phyloP scores from a whole-genome alignment of 2,329 filamentous ascomycete genomes.

The Trichophyton rubrum region DNA sequence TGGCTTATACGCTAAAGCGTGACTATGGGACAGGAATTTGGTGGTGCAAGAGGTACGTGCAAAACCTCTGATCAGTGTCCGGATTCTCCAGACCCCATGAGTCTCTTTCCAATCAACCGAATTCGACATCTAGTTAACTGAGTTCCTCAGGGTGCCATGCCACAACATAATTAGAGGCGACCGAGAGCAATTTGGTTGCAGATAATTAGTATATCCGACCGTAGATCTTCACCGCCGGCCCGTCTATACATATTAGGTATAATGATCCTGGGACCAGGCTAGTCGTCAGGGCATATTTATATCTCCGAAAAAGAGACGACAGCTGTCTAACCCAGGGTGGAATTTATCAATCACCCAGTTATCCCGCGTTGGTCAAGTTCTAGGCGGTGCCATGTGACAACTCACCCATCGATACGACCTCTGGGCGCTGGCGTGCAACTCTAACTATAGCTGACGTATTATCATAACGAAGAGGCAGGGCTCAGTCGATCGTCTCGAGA shows the following conservation, averaged over 20 bases:
- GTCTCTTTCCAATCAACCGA: neutral
- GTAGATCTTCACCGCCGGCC: neutral
- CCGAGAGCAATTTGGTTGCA: neutral
- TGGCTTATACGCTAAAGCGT: slow-evolving; percentile 4
- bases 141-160: neutral
- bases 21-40: neutral
- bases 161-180: neutral
- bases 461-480: neutral
- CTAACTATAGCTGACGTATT: neutral
- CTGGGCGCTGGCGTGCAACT: slow-evolving; percentile 3
- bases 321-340: neutral
- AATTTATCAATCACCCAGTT: neutral
- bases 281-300: neutral
- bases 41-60: neutral
- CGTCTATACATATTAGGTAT: neutral
- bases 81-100: neutral
- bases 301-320: neutral
- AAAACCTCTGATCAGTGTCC: neutral
- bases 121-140: neutral
- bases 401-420: slow-evolving; percentile 3
- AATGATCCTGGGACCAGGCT: neutral
- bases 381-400: slow-evolving; percentile 2
- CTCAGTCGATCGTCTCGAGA: slow-evolving; percentile 1
- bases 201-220: neutral
- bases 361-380: neutral